These are phyloP conservation scores for Colletotrichum cuscutae DNA, from an alignment of 2,329 filamentous ascomycete species.

Conservation along the genomic window DNA sequence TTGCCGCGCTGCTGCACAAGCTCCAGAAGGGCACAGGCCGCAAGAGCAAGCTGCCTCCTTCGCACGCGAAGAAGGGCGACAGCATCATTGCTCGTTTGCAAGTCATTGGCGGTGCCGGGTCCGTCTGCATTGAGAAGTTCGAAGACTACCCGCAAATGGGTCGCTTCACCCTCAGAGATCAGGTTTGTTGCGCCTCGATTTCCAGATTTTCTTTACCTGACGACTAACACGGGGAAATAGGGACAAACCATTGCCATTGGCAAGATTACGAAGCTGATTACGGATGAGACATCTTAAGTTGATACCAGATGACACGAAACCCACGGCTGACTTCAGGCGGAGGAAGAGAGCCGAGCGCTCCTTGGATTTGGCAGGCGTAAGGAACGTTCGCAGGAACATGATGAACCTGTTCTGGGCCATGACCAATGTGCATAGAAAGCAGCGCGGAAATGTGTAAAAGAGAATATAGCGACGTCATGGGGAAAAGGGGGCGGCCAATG, in stretches of 20 bases:
- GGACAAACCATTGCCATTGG: constrained; percentile 99
- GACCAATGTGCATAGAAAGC: constrained; percentile 19
- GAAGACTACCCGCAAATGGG: constrained; percentile 96
- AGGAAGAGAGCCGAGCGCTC: neutral
- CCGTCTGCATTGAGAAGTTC: constrained; percentile 92
- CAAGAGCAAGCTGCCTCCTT: constrained; percentile 92
- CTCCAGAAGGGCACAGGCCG: constrained; percentile 93
- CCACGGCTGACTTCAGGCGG: neutral
- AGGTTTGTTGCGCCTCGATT: constrained; percentile 63
- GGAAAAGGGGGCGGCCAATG: neutral
- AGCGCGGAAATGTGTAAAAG: constrained; percentile 7
- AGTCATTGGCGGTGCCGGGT: constrained; percentile 84
- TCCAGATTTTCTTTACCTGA: constrained; percentile 34
- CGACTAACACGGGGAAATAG: constrained; percentile 54
- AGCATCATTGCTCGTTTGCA: constrained; percentile 94
- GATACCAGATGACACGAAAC: constrained; percentile 32
- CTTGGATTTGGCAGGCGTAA: neutral
- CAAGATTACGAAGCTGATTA: constrained; percentile 92
- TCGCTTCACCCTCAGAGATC: constrained; percentile 88
- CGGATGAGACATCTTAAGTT: constrained; percentile 44
- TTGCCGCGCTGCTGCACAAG: constrained; percentile 88
- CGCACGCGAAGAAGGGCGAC: constrained; percentile 84
- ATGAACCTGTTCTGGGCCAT: constrained; percentile 10
- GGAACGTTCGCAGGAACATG: neutral
- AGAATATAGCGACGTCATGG: constrained; percentile 21